Evolutionary conservation across 1,284 basidiomycete species (phyloP).

Genomic region (Boletus hoseneyae): DNA sequence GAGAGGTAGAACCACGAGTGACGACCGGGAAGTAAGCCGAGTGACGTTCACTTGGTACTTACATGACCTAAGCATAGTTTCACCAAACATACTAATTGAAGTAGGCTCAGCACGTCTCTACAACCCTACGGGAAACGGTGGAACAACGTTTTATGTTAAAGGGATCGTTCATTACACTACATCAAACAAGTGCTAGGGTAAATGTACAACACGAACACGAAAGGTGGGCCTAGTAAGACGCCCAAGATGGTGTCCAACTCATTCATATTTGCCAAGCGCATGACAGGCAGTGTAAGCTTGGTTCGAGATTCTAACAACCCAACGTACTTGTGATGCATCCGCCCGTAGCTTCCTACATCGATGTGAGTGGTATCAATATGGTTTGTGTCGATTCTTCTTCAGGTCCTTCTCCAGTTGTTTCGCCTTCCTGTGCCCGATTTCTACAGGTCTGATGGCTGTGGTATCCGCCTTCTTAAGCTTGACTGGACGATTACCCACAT

Average conservation of each 20-base stretch:
- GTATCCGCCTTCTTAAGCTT: conserved; percentile 87
- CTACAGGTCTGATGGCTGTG: conserved; percentile 82
- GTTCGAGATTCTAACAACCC: conserved; percentile 18
- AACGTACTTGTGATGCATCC: conserved; percentile 28
- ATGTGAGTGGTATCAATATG: conserved; percentile 46
- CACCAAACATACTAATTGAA: too few species aligned
- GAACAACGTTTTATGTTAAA: not conserved
- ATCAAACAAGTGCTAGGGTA: conserved; percentile 8
- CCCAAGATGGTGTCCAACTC: conserved; percentile 8
- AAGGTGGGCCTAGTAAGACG: not conserved
- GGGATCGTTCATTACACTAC: conserved; percentile 1
- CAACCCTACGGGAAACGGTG: too few species aligned
- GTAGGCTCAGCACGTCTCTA: too few species aligned
- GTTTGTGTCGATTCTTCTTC: conserved; percentile 78
- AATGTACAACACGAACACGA: not conserved
- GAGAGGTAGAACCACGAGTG: too few species aligned
- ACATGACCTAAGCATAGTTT: conserved; percentile 20
- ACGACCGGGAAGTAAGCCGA: not conserved
- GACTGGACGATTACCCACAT: conserved; percentile 93
- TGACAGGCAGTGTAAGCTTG: conserved; percentile 18
- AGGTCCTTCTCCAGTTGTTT: conserved; percentile 75
- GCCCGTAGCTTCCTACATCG: not conserved
- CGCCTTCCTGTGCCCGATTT: conserved; percentile 90
- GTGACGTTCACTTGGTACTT: not conserved
- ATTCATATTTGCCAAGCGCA: conserved; percentile 4